phyloP scores from a whole-genome alignment of 257 asterid genomes.

The Petunia secreta region DNA sequence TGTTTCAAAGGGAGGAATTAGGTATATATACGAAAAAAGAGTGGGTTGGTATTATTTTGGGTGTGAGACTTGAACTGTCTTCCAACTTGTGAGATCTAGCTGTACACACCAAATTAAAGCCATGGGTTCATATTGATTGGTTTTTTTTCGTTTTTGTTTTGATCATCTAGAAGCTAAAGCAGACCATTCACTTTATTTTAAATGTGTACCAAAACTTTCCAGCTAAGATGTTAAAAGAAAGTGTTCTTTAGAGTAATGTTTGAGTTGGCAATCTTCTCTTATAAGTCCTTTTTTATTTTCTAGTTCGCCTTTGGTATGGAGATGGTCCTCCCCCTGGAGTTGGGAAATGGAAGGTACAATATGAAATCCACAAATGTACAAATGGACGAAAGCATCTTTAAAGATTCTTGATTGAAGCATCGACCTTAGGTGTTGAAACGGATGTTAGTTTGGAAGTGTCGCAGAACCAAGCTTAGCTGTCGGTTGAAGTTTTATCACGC shows the following conservation, averaged over 20 bases:
- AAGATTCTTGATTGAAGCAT: conserved; percentile 7
- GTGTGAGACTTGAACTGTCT: conserved; percentile 4
- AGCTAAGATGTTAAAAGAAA: background rate
- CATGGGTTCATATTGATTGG: background rate
- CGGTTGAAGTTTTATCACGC: no score
- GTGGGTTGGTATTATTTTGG: background rate
- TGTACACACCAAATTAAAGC: conserved; percentile 7
- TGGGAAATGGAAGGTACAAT: conserved; percentile 3
- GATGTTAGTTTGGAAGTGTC: no score
- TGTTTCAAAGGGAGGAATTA: conserved; percentile 3
- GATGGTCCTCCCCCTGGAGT: background rate
- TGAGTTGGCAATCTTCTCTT: background rate
- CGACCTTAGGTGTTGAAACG: no score
- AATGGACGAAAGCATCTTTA: conserved; percentile 21
- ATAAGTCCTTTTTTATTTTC: background rate
- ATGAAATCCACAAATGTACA: conserved; percentile 18
- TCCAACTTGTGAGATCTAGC: conserved; percentile 14
- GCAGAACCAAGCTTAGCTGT: no score
- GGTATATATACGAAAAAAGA: conserved; percentile 2
- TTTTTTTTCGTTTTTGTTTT: background rate
- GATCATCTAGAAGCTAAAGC: background rate
- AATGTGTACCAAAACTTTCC: conserved; percentile 2
- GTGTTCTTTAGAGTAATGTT: background rate
- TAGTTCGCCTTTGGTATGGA: background rate
- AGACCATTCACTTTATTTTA: background rate